Base-by-base conservation (phyloP, 2,329 filamentous ascomycete species). In the Ophiostoma ulmi region DNA sequence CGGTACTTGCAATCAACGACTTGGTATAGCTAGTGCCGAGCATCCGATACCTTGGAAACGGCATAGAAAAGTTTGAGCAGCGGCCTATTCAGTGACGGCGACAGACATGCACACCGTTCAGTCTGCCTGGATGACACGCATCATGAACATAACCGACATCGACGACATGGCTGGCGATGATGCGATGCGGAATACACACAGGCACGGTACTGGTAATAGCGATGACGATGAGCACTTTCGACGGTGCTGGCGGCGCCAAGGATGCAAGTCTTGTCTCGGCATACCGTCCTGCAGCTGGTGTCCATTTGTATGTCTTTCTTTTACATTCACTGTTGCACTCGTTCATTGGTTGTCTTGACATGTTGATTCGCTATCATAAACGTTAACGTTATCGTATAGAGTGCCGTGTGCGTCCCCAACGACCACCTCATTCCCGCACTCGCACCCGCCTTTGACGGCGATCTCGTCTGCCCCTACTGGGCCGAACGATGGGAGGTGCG, bases 401-500 rank as follows among this genome's bases (percentile, higher is more conserved):
- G 48, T n/a, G 10, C 39, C 5, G 14, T n/a, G n/a, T 48, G 44
- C 5, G 65, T 87, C 1, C 85, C 86, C 31, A 87, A 86, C 72
- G 77, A 79, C 20, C 76, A 82, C 71, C 70, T 73, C 0, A 75
- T 86, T 11, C 83, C 80, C 0, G 75, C 85, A 39, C 78, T 87
- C 20, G 84, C 84, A 1, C 86, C 85, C 1, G 81, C 83, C 2
- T 83, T 80, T 74, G 79, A 86, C 70, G 70, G 70, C 61, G 78
- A 82, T 58, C 76, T 83, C 68, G 79, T 86, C 11, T 88, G 86
- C 73, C 86, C 86, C 7, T 80, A 85, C 72, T 82, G 80, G 80
- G 80, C 80, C 6, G 83, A 83, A 76, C 75, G 80, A 22, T 83
- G 80, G 81, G 81, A 82, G 72, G 68, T 83, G 7, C 77, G 81